A percentile compares a stretch with the other conserved stretches of the same genome.
Conservation (phyloP, 176 grass and related monocot genomes). For the Oryza punctata region DNA sequence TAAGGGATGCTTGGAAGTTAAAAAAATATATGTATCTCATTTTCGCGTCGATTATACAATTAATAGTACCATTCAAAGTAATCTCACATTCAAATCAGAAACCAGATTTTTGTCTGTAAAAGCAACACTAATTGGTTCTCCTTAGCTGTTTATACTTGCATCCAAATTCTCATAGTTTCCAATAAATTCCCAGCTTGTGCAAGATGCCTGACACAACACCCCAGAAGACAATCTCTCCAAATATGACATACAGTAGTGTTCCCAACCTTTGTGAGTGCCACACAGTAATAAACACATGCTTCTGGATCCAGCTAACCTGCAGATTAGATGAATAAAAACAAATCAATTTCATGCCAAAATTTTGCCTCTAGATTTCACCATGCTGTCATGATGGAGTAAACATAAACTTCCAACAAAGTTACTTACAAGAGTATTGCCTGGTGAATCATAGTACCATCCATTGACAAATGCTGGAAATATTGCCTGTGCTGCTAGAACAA, state of each 20-base stretch:
- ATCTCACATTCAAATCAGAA: background rate
- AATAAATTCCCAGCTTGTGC: slow-evolving; percentile 65
- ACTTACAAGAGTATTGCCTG: slow-evolving; percentile 59
- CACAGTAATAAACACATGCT: slow-evolving; percentile 73
- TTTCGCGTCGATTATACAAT: background rate
- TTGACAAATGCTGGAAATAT: slow-evolving; percentile 68
- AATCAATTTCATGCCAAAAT: background rate
- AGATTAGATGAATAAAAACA: slow-evolving; percentile 16
- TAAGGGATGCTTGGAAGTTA: background rate
- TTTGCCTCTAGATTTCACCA: background rate
- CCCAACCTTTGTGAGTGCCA: slow-evolving; percentile 66
- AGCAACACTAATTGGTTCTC: background rate
- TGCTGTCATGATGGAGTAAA: background rate
- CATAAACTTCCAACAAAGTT: background rate
- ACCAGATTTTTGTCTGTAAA: background rate
- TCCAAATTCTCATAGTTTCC: slow-evolving; percentile 47
- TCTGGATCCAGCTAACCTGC: slow-evolving; percentile 64
- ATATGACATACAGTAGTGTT: slow-evolving; percentile 68
- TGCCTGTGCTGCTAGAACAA: slow-evolving; percentile 73
- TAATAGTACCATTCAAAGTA: background rate
- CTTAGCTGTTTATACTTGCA: background rate
- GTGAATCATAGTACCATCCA: slow-evolving; percentile 68
- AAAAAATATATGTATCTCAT: background rate
- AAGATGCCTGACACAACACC: slow-evolving; percentile 53
- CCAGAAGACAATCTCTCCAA: slow-evolving; percentile 81